These are phyloP conservation scores for Carallia pectinifolia DNA, from an alignment of 345 rosid genomes.

Conservation along the genomic window DNA sequence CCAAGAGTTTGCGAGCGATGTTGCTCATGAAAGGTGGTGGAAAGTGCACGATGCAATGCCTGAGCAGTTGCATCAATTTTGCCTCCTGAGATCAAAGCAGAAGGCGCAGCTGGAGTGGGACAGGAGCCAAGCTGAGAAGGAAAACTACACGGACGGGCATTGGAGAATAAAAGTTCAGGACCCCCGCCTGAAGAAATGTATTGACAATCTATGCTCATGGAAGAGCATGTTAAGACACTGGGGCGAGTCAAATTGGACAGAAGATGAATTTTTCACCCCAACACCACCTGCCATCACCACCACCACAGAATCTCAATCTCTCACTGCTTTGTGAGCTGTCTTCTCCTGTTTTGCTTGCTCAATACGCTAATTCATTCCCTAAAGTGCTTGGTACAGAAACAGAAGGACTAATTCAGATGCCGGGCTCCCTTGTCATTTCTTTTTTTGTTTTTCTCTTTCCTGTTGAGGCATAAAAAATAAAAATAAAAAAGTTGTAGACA, in stretches of 20 bases:
- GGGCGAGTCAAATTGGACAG: slow-evolving; percentile 56
- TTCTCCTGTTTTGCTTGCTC: background rate
- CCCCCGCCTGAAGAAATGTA: slow-evolving; percentile 21
- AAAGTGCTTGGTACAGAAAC: slow-evolving; percentile 3
- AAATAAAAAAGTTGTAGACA: background rate
- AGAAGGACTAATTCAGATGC: background rate
- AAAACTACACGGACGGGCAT: slow-evolving; percentile 29
- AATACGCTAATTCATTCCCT: background rate
- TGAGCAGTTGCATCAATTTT: slow-evolving; percentile 27
- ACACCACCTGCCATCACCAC: slow-evolving; percentile 72
- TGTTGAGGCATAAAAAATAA: slow-evolving; percentile 4
- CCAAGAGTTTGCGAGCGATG: slow-evolving; percentile 32
- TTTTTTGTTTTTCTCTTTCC: background rate
- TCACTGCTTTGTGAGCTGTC: slow-evolving; percentile 31
- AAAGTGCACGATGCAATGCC: slow-evolving; percentile 33
- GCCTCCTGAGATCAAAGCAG: slow-evolving; percentile 28
- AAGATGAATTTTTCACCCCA: slow-evolving; percentile 49
- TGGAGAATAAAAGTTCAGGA: slow-evolving; percentile 26
- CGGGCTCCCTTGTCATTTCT: background rate
- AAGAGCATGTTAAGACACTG: slow-evolving; percentile 32
- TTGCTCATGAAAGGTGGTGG: slow-evolving; percentile 34
- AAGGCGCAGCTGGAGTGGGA: slow-evolving; percentile 35
- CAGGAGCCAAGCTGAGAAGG: slow-evolving; percentile 28
- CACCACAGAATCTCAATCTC: slow-evolving; percentile 16
- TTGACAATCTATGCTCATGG: slow-evolving; percentile 32